Percentiles rank a stretch among this genome's conserved stretches.
Evolutionary conservation across 257 asterid species (phyloP).

Genomic region (Mitragyna speciosa): DNA sequence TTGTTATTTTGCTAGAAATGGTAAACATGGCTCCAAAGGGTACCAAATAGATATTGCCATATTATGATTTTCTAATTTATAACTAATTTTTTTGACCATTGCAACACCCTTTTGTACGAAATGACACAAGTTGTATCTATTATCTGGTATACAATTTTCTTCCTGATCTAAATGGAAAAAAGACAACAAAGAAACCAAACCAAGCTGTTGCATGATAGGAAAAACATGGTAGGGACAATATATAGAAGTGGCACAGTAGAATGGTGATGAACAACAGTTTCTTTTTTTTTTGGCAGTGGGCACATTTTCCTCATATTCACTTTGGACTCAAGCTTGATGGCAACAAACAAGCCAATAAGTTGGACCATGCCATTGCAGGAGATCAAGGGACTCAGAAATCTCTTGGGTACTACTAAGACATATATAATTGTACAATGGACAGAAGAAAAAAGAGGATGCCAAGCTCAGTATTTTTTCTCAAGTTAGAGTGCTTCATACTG

Average conservation of each 20-base stretch:
- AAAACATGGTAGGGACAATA: constrained; percentile 18
- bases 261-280: background rate
- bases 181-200: background rate
- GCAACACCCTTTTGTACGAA: no score
- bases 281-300: constrained; percentile 66
- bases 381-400: constrained; percentile 50
- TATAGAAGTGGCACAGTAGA: constrained; percentile 5
- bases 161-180: background rate
- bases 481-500: background rate
- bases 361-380: constrained; percentile 69
- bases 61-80: no score
- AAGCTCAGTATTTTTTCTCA: background rate
- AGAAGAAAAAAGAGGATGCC: background rate
- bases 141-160: background rate
- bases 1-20: no score
- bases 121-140: background rate
- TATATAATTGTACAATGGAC: background rate
- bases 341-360: constrained; percentile 59
- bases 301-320: constrained; percentile 93
- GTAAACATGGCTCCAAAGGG: no score
- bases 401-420: constrained; percentile 41
- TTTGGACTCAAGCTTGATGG: constrained; percentile 75
- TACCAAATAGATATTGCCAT: no score
- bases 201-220: background rate
- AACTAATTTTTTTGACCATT: no score